Evolutionary conservation across 768 basidiomycete genomes (phyloP).

Genomic region (Polyporus arcularius): DNA sequence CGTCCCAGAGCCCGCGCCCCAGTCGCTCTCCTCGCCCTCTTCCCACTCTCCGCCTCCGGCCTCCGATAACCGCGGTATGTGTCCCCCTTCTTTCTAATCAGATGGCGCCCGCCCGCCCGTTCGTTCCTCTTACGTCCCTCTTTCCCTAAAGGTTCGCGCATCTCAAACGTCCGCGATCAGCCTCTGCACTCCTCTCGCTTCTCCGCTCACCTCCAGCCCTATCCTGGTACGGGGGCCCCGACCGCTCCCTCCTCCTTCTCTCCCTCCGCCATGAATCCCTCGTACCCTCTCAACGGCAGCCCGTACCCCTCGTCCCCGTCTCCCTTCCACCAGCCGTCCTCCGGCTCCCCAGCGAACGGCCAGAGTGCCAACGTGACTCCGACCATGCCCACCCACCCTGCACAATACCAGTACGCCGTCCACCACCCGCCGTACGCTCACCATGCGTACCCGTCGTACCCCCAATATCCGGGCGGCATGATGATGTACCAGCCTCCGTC

Average conservation of each 20-base stretch:
- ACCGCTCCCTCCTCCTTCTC: slow-evolving; percentile 14
- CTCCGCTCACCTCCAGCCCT: slow-evolving; percentile 49
- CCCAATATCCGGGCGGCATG: slow-evolving; percentile 58
- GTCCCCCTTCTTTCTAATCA: slow-evolving; percentile 15
- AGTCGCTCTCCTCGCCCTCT: slow-evolving; percentile 5
- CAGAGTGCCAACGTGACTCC: slow-evolving; percentile 36
- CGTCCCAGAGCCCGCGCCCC: slow-evolving; percentile 8
- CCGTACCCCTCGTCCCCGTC: slow-evolving; percentile 44
- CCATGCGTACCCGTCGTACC: slow-evolving; percentile 56
- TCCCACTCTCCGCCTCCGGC: slow-evolving; percentile 7
- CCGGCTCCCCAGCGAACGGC: slow-evolving; percentile 39
- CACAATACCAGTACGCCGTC: slow-evolving; percentile 57
- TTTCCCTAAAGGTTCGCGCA: slow-evolving; percentile 29
- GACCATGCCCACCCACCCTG: slow-evolving; percentile 38
- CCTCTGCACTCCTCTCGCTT: slow-evolving; percentile 34
- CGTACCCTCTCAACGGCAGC: slow-evolving; percentile 64
- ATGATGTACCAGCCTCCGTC: slow-evolving; percentile 62
- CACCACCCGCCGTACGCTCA: slow-evolving; percentile 53
- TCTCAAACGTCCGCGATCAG: slow-evolving; percentile 35
- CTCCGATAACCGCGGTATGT: slow-evolving; percentile 15
- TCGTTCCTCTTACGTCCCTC: slow-evolving; percentile 7
- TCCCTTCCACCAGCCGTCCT: slow-evolving; percentile 32
- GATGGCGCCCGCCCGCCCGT: slow-evolving; percentile 8
- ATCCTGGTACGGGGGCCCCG: slow-evolving; percentile 42
- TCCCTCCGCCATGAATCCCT: slow-evolving; percentile 63